phyloP scores from a whole-genome alignment of 345 rosid genomes.

The Brassica carinata region DNA sequence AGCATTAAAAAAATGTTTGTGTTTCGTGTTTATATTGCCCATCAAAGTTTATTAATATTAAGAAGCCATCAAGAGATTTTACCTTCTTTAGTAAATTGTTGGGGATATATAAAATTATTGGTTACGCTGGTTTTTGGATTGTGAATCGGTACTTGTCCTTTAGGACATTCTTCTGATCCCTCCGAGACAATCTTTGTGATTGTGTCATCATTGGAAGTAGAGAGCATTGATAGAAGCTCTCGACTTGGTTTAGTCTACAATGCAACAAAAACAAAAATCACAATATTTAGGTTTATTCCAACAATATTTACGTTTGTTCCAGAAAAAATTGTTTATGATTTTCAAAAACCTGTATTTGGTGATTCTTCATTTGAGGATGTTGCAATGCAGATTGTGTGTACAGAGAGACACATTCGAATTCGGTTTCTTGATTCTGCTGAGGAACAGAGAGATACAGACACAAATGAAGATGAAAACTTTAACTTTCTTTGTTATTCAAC shows the following conservation, averaged over 20 bases:
- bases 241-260: constrained; percentile 30
- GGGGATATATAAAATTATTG: constrained; percentile 16
- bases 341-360: constrained; percentile 18
- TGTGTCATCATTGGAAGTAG: constrained; percentile 6
- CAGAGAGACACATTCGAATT: constrained; percentile 28
- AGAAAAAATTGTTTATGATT: background rate
- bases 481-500: too few relatives aligned
- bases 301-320: background rate
- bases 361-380: constrained; percentile 26
- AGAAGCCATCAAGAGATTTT: background rate
- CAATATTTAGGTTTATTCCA: background rate
- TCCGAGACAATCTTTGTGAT: background rate
- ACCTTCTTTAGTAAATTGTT: constrained; percentile 13
- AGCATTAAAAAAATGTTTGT: background rate
- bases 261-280: background rate
- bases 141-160: constrained; percentile 36
- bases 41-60: background rate
- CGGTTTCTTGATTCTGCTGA: constrained; percentile 27
- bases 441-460: too few relatives aligned
- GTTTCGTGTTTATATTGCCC: background rate
- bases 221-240: constrained; percentile 29
- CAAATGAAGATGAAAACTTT: too few relatives aligned
- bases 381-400: constrained; percentile 24
- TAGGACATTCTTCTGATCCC: constrained; percentile 29
- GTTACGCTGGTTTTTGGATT: constrained; percentile 17